Evolutionary conservation across 345 rosid genomes (phyloP).

Genomic region (Jatropha curcas): DNA sequence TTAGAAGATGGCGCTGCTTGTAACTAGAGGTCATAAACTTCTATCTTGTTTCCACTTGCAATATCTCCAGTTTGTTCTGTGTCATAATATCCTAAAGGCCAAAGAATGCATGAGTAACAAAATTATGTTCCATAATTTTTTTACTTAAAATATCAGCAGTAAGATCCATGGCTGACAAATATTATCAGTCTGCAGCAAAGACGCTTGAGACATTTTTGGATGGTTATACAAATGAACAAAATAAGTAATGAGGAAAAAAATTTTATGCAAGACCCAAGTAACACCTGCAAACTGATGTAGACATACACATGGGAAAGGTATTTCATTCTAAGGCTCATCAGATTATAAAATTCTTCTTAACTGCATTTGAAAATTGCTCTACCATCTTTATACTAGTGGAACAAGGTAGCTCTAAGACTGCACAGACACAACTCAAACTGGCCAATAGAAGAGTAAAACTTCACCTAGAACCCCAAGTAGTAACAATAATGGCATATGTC

Average conservation of each 20-base stretch:
- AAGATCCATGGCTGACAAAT: background rate
- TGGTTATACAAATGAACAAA: background rate
- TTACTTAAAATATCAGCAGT: background rate
- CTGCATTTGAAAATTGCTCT: conserved; percentile 2
- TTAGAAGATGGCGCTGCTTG: conserved; percentile 9
- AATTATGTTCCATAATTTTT: background rate
- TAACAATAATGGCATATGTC: background rate
- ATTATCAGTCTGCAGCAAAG: background rate
- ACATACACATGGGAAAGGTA: background rate
- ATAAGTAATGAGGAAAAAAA: background rate
- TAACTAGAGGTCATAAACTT: background rate
- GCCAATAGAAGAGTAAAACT: background rate
- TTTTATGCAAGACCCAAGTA: background rate
- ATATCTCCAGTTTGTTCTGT: background rate
- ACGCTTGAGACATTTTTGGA: background rate
- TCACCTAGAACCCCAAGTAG: background rate
- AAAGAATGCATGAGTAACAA: background rate
- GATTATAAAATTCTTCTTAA: background rate
- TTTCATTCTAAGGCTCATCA: background rate
- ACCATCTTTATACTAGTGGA: background rate
- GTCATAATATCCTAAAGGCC: conserved; percentile 5
- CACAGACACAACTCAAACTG: background rate
- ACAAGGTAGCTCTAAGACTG: background rate
- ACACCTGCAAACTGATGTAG: background rate
- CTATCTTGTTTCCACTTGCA: conserved; percentile 4